Conservation (phyloP, 2,329 filamentous ascomycete genomes). For the Balansia obtecta region DNA sequence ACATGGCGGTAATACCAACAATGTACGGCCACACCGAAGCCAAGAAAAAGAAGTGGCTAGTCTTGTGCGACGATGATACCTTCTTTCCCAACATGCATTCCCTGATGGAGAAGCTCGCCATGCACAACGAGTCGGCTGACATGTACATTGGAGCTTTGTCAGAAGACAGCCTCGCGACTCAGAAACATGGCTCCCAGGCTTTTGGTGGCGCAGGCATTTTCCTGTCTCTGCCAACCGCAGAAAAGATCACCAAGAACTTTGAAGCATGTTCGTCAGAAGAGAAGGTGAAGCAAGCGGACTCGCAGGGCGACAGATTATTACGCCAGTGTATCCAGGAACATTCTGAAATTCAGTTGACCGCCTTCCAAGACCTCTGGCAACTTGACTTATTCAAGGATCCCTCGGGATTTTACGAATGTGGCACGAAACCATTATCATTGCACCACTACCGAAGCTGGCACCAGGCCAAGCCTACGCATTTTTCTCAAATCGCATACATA, state of each 20-base stretch:
- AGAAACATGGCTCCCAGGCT: conserved; percentile 47
- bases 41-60: conserved; percentile 41
- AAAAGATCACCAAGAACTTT: conserved; percentile 29
- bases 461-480: conserved; percentile 37
- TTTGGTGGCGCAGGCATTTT: conserved; percentile 53
- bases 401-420: conserved; percentile 50
- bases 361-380: conserved; percentile 44
- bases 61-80: conserved; percentile 51
- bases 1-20: conserved; percentile 39
- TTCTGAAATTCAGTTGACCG: conserved; percentile 41
- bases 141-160: conserved; percentile 50
- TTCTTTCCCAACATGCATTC: conserved; percentile 48
- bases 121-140: conserved; percentile 36
- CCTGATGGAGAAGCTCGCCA: conserved; percentile 35
- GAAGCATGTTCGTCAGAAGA: conserved; percentile 29
- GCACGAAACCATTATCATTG: conserved; percentile 43
- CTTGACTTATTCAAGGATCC: conserved; percentile 47
- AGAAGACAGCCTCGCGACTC: conserved; percentile 46
- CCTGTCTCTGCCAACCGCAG: conserved; percentile 37
- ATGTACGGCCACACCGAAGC: conserved; percentile 39
- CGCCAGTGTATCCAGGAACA: conserved; percentile 44
- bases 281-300: background rate
- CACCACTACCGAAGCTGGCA: conserved; percentile 54
- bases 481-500: conserved; percentile 39
- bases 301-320: conserved; percentile 5